Evolutionary conservation across 1,284 basidiomycete species (phyloP), one percentile per base, ranked within the genome.

Genomic region (Ceratobasidium sp.): DNA sequence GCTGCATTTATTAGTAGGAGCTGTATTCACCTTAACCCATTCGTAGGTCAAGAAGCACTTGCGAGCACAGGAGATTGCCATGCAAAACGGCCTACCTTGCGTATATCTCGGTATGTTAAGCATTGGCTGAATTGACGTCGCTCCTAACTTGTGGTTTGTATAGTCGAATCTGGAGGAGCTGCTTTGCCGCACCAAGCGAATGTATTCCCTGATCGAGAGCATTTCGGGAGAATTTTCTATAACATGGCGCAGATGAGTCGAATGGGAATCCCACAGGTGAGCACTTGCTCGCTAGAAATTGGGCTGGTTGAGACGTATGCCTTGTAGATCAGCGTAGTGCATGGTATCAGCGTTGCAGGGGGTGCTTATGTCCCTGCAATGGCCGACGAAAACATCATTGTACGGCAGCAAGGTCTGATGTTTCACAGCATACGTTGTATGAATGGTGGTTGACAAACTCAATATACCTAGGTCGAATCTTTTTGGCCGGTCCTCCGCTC

Each of bases 171-270:
- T 40, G 96, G 96, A 78, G 96, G 96, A 65, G 96, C 96, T 23
- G 96, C 96, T 0, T 87, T 98, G 62, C 96, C 96, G 0, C 91
- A 95, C 84, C 96, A 98, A 86, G 94, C 96, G 1, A 94, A 97
- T 83, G 96, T 92, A 6, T 96, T 96, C 83, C 94, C 94, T 10
- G 95, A 96, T 86, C 93, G 91, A 83, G 93, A 97, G 82, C 96
- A 98, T 84, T 98, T 98, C 83, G 96, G 96, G 10, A 90, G 96
- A 15, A 98, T 98, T 83, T 98, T 98, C 85, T 98, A 96, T 84
- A 98, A 98, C 83, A 98, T 97, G 95, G 71, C 71, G 9, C 71
- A 74, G 40, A 74, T 74, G 71, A 74, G 71, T 48, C 40, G 71
- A 17, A 52, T 74, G 71, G 71, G 71, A 12, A 65, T 74, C 17